Evolutionary conservation across 2,329 filamentous ascomycete species (phyloP).

Genomic region (Alternaria tenuissima): DNA sequence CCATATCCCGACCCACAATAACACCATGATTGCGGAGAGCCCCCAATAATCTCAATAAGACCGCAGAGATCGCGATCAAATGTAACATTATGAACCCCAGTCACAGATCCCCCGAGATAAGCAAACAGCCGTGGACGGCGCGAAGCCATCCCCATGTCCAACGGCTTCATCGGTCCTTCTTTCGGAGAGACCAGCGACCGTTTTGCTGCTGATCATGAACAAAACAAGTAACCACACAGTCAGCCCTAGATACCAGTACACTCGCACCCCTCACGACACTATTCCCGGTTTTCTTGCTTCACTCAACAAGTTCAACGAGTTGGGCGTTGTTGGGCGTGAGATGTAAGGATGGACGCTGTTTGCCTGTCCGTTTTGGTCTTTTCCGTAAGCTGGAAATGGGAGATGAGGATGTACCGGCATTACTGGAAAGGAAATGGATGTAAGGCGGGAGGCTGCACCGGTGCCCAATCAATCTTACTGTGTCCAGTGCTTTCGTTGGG

Average conservation of each 20-base stretch:
- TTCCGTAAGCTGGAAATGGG: constrained; percentile 1
- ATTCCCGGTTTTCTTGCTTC: background rate
- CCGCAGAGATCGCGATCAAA: background rate
- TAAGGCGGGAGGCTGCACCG: background rate
- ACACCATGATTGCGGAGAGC: background rate
- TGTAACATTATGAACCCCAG: background rate
- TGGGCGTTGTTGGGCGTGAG: background rate
- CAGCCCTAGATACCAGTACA: background rate
- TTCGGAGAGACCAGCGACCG: constrained; percentile 1
- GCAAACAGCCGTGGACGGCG: constrained; percentile 1
- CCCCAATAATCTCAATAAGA: background rate
- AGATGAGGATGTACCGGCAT: constrained; percentile 1
- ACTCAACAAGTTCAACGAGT: background rate
- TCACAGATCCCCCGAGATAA: constrained; percentile 5
- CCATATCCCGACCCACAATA: background rate
- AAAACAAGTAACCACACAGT: constrained; percentile 1
- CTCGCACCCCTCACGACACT: constrained; percentile 1
- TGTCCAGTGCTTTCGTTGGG: background rate
- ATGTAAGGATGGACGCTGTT: constrained; percentile 2
- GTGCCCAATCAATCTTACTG: constrained; percentile 1
- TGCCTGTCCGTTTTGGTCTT: background rate
- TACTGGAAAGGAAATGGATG: background rate
- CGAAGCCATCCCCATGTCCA: constrained; percentile 1
- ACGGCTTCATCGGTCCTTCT: constrained; percentile 5
- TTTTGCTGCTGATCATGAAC: constrained; percentile 3